Conservation (phyloP, 2,329 filamentous ascomycete species). For the Curvularia spicifera region DNA sequence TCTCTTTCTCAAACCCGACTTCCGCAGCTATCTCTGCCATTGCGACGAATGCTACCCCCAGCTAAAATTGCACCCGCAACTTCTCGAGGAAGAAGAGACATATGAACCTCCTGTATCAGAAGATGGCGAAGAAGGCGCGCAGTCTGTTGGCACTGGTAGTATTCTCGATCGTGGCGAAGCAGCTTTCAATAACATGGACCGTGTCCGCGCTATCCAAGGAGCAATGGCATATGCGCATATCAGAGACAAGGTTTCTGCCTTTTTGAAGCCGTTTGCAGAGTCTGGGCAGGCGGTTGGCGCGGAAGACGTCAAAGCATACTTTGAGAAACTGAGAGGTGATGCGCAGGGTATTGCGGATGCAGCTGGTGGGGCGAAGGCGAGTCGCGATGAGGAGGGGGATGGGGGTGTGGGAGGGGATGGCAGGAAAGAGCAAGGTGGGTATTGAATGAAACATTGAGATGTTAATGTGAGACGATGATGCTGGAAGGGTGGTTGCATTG, state of each 20-base stretch:
- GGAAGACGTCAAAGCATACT: conserved; percentile 95
- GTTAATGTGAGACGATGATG: background rate
- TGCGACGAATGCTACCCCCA: conserved; percentile 80
- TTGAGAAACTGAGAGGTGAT: conserved; percentile 91
- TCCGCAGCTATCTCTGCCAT: conserved; percentile 82
- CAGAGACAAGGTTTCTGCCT: conserved; percentile 93
- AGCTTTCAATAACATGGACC: conserved; percentile 87
- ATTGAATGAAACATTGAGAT: conserved; percentile 43
- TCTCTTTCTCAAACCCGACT: conserved; percentile 79
- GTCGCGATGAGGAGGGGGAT: conserved; percentile 30
- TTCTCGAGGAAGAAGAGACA: conserved; percentile 91
- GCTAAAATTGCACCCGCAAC: conserved; percentile 74
- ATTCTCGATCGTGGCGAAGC: conserved; percentile 92
- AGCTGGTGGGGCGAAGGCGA: conserved; percentile 39
- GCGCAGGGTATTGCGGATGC: conserved; percentile 67
- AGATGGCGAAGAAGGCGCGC: conserved; percentile 58
- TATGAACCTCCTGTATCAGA: conserved; percentile 88
- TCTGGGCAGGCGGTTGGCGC: conserved; percentile 86
- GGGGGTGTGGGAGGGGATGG: conserved; percentile 35
- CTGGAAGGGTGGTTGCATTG: background rate
- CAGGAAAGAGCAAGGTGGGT: conserved; percentile 51
- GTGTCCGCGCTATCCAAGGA: conserved; percentile 88
- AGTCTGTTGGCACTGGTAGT: conserved; percentile 74
- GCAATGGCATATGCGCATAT: conserved; percentile 98
- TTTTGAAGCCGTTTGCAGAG: conserved; percentile 92